phyloP scores from a whole-genome alignment of 371 early-diverging fungal genomes.

The Lichtheimia corymbifera region DNA sequence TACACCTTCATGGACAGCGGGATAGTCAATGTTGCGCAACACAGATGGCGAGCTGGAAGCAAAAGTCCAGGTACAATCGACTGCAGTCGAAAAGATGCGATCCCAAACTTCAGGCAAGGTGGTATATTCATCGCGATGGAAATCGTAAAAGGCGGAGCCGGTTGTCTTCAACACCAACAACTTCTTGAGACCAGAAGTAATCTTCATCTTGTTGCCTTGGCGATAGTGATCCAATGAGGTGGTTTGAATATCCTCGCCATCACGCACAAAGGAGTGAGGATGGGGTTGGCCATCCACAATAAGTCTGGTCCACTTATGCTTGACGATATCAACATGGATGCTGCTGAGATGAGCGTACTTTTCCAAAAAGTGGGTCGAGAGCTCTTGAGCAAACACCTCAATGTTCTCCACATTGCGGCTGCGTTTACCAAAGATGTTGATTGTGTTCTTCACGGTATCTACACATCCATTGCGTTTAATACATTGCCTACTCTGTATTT shows the following conservation, averaged over 20 bases:
- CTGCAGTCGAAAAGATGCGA: conserved; percentile 79
- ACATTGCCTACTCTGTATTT: no score
- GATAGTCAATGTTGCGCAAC: conserved; percentile 54
- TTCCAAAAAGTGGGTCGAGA: conserved; percentile 71
- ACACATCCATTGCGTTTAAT: no score
- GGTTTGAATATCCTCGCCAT: conserved; percentile 74
- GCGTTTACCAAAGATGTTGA: conserved; percentile 77
- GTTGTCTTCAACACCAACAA: conserved; percentile 78
- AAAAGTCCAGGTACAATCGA: conserved; percentile 74
- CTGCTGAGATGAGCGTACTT: conserved; percentile 72
- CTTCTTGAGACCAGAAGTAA: conserved; percentile 66
- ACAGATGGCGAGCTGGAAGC: conserved; percentile 30
- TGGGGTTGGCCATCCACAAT: conserved; percentile 69
- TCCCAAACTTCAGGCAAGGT: conserved; percentile 79
- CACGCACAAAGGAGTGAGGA: conserved; percentile 79
- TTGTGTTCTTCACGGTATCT: conserved; percentile 83
- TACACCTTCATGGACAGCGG: conserved; percentile 59
- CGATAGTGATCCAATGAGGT: conserved; percentile 60
- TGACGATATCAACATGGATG: conserved; percentile 73
- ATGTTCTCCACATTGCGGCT: conserved; percentile 69
- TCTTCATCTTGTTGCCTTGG: conserved; percentile 47
- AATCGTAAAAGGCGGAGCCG: conserved; percentile 80
- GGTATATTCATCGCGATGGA: conserved; percentile 76
- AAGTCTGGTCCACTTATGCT: conserved; percentile 80
- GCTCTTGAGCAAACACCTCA: conserved; percentile 75